phyloP scores from a whole-genome alignment of 2,329 filamentous ascomycete genomes.

The Neonectria faginata region DNA sequence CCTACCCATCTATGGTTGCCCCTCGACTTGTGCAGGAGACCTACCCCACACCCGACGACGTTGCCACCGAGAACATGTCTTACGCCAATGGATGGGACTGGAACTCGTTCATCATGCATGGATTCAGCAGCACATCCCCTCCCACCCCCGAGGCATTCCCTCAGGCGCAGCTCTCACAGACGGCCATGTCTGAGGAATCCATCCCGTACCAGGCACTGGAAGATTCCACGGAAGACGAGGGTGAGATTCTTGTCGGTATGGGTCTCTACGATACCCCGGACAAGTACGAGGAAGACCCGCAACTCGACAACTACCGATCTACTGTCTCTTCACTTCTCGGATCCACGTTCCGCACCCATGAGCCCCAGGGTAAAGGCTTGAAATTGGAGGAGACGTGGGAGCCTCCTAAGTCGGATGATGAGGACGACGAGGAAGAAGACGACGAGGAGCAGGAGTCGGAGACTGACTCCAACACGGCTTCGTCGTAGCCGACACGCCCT shows the following conservation, averaged over 20 bases:
- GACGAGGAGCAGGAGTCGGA: conserved; percentile 51
- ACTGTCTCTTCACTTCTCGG: conserved; percentile 67
- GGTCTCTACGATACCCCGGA: conserved; percentile 82
- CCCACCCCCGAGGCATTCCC: conserved; percentile 71
- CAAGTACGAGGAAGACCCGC: conserved; percentile 61
- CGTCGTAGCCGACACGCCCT: neutral
- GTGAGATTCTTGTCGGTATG: conserved; percentile 83
- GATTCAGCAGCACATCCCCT: conserved; percentile 63
- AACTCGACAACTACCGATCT: conserved; percentile 65
- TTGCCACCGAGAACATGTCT: conserved; percentile 22
- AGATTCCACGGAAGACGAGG: conserved; percentile 65
- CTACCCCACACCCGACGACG: conserved; percentile 45
- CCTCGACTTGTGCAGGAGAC: conserved; percentile 45
- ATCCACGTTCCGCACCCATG: conserved; percentile 57
- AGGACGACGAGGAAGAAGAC: conserved; percentile 63
- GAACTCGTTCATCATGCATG: conserved; percentile 60
- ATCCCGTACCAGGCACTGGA: conserved; percentile 63
- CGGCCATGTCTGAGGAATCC: conserved; percentile 61
- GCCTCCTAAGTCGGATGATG: conserved; percentile 73
- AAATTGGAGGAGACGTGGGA: conserved; percentile 87
- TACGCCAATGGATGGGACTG: conserved; percentile 51
- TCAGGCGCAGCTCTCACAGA: conserved; percentile 61
- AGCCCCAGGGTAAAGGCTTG: conserved; percentile 75
- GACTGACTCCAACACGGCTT: neutral
- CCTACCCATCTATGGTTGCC: conserved; percentile 43